Conservation (phyloP, 495 filamentous ascomycete genomes). For the Astrothelium macrocarpum region DNA sequence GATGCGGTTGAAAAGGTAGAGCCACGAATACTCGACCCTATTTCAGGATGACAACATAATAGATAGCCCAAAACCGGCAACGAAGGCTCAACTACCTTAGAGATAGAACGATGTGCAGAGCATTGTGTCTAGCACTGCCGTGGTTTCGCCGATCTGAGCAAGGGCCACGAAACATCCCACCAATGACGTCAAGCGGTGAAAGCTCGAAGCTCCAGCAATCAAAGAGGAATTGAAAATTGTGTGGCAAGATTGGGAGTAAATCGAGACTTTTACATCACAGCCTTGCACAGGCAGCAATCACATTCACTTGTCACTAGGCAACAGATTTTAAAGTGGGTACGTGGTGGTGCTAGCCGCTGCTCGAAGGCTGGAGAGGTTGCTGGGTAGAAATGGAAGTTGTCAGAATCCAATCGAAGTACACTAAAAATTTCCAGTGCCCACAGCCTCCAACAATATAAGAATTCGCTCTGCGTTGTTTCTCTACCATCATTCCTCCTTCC, state of each 20-base stretch:
- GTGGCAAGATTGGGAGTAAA: too few species aligned
- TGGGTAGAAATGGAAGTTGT: neutral
- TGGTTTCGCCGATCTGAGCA: neutral
- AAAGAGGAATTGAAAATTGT: too few species aligned
- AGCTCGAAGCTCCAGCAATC: neutral
- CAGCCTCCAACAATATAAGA: slow-evolving; percentile 4
- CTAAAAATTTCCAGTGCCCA: neutral
- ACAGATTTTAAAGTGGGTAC: neutral
- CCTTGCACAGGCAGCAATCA: too few species aligned
- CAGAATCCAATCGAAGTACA: slow-evolving; percentile 3
- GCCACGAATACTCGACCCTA: too few species aligned
- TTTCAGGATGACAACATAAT: too few species aligned
- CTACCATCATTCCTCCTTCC: neutral
- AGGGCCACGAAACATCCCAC: neutral
- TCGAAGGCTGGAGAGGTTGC: slow-evolving; percentile 4
- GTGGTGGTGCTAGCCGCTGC: neutral
- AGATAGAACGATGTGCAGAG: neutral
- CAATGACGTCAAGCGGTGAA: slow-evolving; percentile 2
- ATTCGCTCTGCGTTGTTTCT: neutral
- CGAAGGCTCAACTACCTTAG: too few species aligned
- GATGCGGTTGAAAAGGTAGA: too few species aligned
- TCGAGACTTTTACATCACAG: too few species aligned
- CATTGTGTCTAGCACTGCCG: neutral
- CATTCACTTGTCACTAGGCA: neutral
- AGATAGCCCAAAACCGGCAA: too few species aligned